These are phyloP conservation scores for Calophaca sinica DNA, from an alignment of 306 rosid species.

Conservation along the genomic window DNA sequence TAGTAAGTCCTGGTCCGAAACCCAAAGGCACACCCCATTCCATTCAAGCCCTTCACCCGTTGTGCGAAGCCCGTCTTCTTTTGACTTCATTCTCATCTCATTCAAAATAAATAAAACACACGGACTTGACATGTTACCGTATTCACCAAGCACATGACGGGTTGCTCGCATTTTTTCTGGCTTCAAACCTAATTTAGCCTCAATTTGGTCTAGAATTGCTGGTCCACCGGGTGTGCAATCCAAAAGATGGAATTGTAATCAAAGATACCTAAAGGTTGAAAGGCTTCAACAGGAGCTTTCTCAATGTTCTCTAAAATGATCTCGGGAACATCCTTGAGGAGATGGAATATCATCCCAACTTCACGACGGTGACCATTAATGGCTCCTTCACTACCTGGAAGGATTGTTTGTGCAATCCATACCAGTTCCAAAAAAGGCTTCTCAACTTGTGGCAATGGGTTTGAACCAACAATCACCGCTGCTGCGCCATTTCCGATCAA, in stretches of 20 bases:
- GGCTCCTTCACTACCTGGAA: constrained; percentile 43
- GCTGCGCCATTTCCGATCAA: constrained; percentile 47
- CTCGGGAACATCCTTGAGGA: constrained; percentile 45
- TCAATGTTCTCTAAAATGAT: constrained; percentile 42
- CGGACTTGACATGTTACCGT: constrained; percentile 51
- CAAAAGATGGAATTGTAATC: constrained; percentile 52
- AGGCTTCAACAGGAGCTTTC: constrained; percentile 42
- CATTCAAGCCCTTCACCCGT: constrained; percentile 53
- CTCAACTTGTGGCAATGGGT: constrained; percentile 33
- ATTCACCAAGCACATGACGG: constrained; percentile 40
- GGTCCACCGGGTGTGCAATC: constrained; percentile 54
- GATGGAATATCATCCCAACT: constrained; percentile 41
- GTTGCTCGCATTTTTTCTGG: constrained; percentile 46
- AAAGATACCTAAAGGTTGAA: constrained; percentile 40
- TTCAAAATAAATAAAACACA: constrained; percentile 44
- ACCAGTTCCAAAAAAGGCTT: constrained; percentile 41
- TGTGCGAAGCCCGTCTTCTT: constrained; percentile 33
- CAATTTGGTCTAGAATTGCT: constrained; percentile 48
- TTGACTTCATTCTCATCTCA: constrained; percentile 43
- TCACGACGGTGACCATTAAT: constrained; percentile 46
- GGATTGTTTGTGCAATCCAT: constrained; percentile 44
- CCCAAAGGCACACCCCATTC: constrained; percentile 52
- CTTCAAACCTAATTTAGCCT: constrained; percentile 42
- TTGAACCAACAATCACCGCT: constrained; percentile 46
- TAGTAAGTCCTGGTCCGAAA: constrained; percentile 49